Conservation (phyloP, 495 filamentous ascomycete species). For the Aspergillus heteromorphus region DNA sequence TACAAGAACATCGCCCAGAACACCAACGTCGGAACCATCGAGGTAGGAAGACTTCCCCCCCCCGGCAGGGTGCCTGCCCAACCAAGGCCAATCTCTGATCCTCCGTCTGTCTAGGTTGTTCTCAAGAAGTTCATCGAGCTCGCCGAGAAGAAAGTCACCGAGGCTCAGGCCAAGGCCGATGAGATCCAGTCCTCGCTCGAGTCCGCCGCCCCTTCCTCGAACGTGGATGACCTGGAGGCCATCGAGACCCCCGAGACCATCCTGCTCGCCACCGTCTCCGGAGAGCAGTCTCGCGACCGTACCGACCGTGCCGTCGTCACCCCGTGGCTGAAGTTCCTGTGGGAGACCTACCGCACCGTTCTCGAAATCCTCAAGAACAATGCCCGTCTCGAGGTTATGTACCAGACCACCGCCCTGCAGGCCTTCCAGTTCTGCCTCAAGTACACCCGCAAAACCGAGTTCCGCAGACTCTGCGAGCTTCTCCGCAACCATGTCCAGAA, state of each 20-base stretch:
- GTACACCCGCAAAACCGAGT: conserved; percentile 98
- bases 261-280: conserved; percentile 93
- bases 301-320: conserved; percentile 98
- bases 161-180: conserved; percentile 92
- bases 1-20: conserved; percentile 99
- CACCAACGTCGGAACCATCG: conserved; percentile 96
- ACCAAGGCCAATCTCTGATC: neutral
- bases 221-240: conserved; percentile 92
- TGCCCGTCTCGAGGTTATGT: conserved; percentile 93
- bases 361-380: conserved; percentile 98
- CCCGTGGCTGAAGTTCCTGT: conserved; percentile 98
- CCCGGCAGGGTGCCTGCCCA: neutral
- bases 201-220: conserved; percentile 59
- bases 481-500: conserved; percentile 98
- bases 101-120: conserved; percentile 56
- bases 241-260: conserved; percentile 98
- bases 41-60: conserved; percentile 47
- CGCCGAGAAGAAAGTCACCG: conserved; percentile 91
- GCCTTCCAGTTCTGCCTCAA: conserved; percentile 98
- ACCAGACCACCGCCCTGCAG: conserved; percentile 95
- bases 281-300: conserved; percentile 92
- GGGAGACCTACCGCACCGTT: conserved; percentile 99
- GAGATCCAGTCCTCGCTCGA: conserved; percentile 87
- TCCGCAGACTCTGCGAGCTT: conserved; percentile 94
- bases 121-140: conserved; percentile 97